phyloP scores from a whole-genome alignment of 352 stramenopile genomes.

The Phytophthora fragariaefolia region DNA sequence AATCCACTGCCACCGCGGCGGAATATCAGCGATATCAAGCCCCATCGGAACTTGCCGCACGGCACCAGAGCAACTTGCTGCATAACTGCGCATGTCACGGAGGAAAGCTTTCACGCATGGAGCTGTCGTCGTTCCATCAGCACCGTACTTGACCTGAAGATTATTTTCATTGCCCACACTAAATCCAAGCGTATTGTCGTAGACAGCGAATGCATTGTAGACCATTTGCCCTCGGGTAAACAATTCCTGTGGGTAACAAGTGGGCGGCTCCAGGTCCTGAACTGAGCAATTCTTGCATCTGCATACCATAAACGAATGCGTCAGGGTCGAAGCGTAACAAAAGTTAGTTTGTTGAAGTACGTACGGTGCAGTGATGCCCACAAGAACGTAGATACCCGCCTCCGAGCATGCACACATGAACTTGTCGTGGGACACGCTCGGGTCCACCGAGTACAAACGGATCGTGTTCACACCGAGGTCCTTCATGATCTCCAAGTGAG shows the following conservation, averaged over 20 bases:
- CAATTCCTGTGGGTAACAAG: conserved; percentile 59
- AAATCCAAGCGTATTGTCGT: conserved; percentile 76
- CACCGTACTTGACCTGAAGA: conserved; percentile 40
- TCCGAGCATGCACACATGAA: conserved; percentile 83
- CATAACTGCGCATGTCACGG: conserved; percentile 63
- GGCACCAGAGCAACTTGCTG: conserved; percentile 40
- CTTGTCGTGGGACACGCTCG: conserved; percentile 71
- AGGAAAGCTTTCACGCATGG: conserved; percentile 76
- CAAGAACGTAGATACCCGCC: conserved; percentile 77
- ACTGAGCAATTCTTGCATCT: conserved; percentile 68
- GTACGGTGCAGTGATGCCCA: conserved; percentile 66
- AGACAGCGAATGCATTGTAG: conserved; percentile 79
- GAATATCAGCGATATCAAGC: conserved; percentile 67
- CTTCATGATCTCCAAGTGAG: conserved; percentile 60
- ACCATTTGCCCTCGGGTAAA: conserved; percentile 67
- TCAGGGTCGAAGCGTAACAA: not conserved
- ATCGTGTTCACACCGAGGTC: conserved; percentile 75
- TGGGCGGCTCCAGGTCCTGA: conserved; percentile 45
- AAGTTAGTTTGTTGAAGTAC: not conserved
- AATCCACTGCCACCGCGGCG: conserved; percentile 60
- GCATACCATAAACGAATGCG: not conserved
- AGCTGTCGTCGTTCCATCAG: conserved; percentile 40
- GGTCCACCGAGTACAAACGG: conserved; percentile 74
- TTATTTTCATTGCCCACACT: conserved; percentile 74
- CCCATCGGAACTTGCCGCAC: conserved; percentile 67